Evolutionary conservation across 192 early-diverging fungal species (phyloP).

Genomic region (Lunasporangiospora selenospora): DNA sequence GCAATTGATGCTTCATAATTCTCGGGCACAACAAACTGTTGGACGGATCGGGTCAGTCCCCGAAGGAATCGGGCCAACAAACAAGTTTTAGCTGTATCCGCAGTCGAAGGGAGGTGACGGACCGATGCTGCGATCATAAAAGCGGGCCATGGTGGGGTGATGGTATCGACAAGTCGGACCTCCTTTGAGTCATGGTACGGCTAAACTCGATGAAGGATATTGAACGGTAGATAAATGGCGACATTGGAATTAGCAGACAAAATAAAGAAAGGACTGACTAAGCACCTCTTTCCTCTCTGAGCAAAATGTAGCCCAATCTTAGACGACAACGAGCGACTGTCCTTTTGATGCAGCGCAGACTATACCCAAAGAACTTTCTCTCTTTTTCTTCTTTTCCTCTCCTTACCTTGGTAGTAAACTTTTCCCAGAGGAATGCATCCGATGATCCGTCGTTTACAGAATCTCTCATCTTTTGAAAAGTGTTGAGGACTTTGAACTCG

Average conservation of each 20-base stretch:
- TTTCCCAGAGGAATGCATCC: constrained; percentile 93
- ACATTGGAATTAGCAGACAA: too few relatives aligned
- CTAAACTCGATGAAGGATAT: too few relatives aligned
- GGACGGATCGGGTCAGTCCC: constrained; percentile 49
- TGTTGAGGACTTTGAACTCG: constrained; percentile 73
- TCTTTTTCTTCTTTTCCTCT: neutral
- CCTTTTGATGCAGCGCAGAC: too few relatives aligned
- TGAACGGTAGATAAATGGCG: too few relatives aligned
- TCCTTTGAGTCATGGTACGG: constrained; percentile 74
- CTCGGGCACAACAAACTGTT: constrained; percentile 50
- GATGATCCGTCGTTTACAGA: constrained; percentile 66
- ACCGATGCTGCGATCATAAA: constrained; percentile 80
- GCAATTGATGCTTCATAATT: constrained; percentile 53
- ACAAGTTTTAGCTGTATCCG: constrained; percentile 20
- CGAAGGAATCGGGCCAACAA: constrained; percentile 45
- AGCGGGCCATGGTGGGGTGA: constrained; percentile 91
- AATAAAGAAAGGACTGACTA: too few relatives aligned
- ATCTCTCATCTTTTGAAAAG: constrained; percentile 73
- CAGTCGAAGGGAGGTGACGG: constrained; percentile 38
- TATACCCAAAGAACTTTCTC: neutral
- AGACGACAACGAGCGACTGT: too few relatives aligned
- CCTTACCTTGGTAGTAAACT: constrained; percentile 82
- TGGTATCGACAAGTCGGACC: constrained; percentile 74
- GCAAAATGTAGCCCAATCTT: too few relatives aligned
- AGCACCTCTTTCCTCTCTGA: too few relatives aligned